phyloP scores from a whole-genome alignment of 345 rosid species.

The Alliaria petiolata region DNA sequence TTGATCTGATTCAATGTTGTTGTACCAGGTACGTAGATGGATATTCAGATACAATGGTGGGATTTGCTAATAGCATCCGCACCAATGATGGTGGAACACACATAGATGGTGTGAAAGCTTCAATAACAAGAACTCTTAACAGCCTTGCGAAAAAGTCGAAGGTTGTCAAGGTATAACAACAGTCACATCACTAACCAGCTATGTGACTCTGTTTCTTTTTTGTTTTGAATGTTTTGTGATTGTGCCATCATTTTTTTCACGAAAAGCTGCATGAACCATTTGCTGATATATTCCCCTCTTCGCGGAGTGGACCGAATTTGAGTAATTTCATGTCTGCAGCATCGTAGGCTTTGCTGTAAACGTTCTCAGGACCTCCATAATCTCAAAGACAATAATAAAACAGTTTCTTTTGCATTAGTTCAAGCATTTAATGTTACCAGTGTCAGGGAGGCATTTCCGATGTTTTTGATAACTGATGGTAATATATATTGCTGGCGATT shows the following conservation, averaged over 20 bases:
- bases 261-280: conserved; percentile 48
- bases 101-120: conserved; percentile 83
- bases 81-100: conserved; percentile 95
- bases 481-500: neutral
- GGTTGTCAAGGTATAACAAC: conserved; percentile 45
- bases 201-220: neutral
- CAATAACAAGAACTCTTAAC: conserved; percentile 86
- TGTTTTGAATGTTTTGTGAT: neutral
- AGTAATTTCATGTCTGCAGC: neutral
- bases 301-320: neutral
- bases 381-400: neutral
- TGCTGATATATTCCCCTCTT: neutral
- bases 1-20: conserved; percentile 18
- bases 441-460: conserved; percentile 31
- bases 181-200: neutral
- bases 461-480: neutral
- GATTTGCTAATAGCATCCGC: conserved; percentile 86
- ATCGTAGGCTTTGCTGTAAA: neutral
- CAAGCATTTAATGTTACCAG: neutral
- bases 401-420: neutral
- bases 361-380: neutral
- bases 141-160: conserved; percentile 74
- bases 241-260: neutral
- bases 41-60: conserved; percentile 80
- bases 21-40: conserved; percentile 80